phyloP scores from a whole-genome alignment of 805 yeast genomes.

The Lipomyces lipofer region DNA sequence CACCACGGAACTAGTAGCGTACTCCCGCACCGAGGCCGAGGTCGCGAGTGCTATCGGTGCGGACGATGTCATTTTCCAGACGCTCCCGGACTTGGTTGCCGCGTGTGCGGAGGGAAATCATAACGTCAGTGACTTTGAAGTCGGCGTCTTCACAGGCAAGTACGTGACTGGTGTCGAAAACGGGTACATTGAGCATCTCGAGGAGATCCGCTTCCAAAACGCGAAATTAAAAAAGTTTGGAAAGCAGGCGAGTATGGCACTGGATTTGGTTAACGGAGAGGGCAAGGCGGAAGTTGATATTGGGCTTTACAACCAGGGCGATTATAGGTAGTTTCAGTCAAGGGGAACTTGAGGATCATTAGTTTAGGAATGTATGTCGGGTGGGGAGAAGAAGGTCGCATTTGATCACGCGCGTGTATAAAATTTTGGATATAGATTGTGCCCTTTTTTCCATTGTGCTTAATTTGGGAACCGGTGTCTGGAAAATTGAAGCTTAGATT shows the following conservation, averaged over 20 bases:
- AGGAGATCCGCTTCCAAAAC: slow-evolving; percentile 76
- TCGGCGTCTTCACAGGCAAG: slow-evolving; percentile 93
- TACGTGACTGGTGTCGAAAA: slow-evolving; percentile 94
- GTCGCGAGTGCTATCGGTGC: slow-evolving; percentile 82
- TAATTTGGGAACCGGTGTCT: too few relatives aligned
- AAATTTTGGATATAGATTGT: too few relatives aligned
- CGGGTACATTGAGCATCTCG: slow-evolving; percentile 76
- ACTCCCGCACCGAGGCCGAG: slow-evolving; percentile 68
- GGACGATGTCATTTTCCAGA: slow-evolving; percentile 86
- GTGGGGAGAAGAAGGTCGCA: too few relatives aligned
- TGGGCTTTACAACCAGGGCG: slow-evolving; percentile 61
- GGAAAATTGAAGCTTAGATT: too few relatives aligned
- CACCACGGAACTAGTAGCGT: slow-evolving; percentile 89
- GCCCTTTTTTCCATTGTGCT: too few relatives aligned
- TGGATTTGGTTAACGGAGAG: slow-evolving; percentile 49
- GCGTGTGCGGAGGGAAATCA: slow-evolving; percentile 55
- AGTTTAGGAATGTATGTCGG: too few relatives aligned
- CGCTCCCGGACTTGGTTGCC: slow-evolving; percentile 73
- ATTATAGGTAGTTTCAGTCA: too few relatives aligned
- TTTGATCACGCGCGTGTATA: too few relatives aligned
- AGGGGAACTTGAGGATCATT: too few relatives aligned
- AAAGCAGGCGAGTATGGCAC: slow-evolving; percentile 43
- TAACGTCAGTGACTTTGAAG: slow-evolving; percentile 69
- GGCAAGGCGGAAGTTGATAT: slow-evolving; percentile 78
- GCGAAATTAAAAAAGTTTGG: slow-evolving; percentile 41